Evolutionary conservation across 768 basidiomycete species (phyloP), one percentile per base, ranked within the genome.

Genomic region (Omphalotus guepiniiformis): DNA sequence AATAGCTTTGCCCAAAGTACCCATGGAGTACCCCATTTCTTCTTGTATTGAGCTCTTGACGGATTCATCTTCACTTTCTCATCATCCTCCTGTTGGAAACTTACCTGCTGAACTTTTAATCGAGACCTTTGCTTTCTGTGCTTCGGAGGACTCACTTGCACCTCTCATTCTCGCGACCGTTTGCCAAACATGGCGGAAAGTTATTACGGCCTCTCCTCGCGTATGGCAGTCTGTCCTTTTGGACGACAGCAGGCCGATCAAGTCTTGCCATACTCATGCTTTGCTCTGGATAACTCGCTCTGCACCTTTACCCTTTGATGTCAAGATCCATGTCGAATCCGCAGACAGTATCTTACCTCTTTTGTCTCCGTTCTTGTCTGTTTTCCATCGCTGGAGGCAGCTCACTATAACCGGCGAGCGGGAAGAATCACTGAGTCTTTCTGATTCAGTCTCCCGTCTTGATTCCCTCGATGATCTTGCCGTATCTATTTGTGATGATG

Each of bases 91-190:
- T 25, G 23, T 46, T 16, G 44, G 32, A 16, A 25, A 32, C 51
- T 58, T 87, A 13, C 85, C 85, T 0, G 64, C 75, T 9, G 85
- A 88, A 49, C 60, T 88, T 11, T 71, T 87, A 22, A 69, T 78
- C 52, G 76, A 83, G 48, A 77, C 85, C 38, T 87, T 88, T 62
- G 60, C 60, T 3, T 69, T 66, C 34, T 71, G 67, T 51, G 67
- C 69, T 1, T 57, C 59, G n/a, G 66, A 63, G 22, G 69, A 75
- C n/a, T 63, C 76, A 6, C 63, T 76, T 22, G 66, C 71, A 0
- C 79, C 79, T 3, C 61, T 85, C 42, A 62, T 57, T 15, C 60
- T 88, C 30, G 69, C 70, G 22, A 55, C 61, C 16, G 83, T 88
- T 22, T 87, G 80, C 46, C 69, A 59, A 19, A 67, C 71, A 52